These are phyloP conservation scores for Tuber borchii DNA, from an alignment of 495 filamentous ascomycete species.

Conservation along the genomic window DNA sequence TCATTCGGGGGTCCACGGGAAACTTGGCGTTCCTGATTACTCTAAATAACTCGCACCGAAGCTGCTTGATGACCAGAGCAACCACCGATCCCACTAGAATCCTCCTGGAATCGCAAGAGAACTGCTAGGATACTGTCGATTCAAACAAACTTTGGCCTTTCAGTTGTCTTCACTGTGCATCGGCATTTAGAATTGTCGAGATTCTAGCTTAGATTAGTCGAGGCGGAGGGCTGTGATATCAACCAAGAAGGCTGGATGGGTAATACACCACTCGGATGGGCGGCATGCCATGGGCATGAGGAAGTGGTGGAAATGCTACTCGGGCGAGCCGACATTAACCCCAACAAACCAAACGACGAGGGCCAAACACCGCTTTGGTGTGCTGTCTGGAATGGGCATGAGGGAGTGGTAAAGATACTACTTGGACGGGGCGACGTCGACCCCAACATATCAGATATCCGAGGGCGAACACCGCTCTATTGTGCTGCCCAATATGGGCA, in stretches of 20 bases:
- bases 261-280: not conserved
- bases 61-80: not conserved
- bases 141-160: no score
- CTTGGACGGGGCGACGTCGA: not conserved
- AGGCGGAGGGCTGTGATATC: not conserved
- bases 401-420: not conserved
- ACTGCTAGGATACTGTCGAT: no score
- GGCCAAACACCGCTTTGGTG: not conserved
- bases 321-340: not conserved
- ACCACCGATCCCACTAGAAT: no score
- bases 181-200: no score
- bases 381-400: not conserved
- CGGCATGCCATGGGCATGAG: not conserved
- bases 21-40: not conserved
- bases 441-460: not conserved
- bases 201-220: no score
- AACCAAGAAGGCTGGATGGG: not conserved
- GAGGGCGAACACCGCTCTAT: no score
- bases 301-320: not conserved
- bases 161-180: no score
- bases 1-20: not conserved
- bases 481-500: no score
- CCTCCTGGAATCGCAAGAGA: no score
- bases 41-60: not conserved
- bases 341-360: accelerated